Evolutionary conservation across 2,329 filamentous ascomycete genomes (phyloP), one percentile per base, ranked within the genome.

Genomic region (Penicillium nordicum): DNA sequence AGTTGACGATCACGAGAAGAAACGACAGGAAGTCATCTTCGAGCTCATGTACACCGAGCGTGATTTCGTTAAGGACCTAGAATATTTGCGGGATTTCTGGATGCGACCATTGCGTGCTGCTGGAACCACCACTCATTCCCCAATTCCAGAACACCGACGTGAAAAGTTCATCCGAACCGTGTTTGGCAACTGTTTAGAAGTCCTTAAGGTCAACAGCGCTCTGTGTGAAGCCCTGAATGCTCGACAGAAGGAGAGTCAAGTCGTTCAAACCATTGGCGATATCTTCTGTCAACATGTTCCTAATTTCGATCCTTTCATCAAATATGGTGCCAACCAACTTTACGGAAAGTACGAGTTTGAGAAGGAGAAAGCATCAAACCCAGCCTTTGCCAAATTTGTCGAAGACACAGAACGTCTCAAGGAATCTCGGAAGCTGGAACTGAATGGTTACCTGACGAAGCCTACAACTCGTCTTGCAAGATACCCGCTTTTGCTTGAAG

Each of bases 261-360:
- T 99, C 16, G 94, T 99, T 6, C 81, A 87, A 63, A 92, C 90
- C 60, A 84, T 99, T 58, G 94, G 93, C 60, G 94, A 99, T 72
- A 91, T 99, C 57, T 97, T 99, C 76, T 75, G 96, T 50, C 89
- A 96, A 71, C 96, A 87, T 69, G 92, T 93, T 12, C 92, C 92
- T 10, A 88, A 90, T 63, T 99, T 99, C 69, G 89, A 92, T 65
- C 94, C 94, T 0, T 99, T 99, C 71, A 97, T 99, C 70, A 86
- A 89, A 69, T 99, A 99, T 69, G 94, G 94, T 69, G 90, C 93
- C 40, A 96, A 92, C 71, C 94, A 99, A 74, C 80, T 99, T 45
- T 95, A 96, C 72, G 94, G 90, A 65, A 97, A 99, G 74, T 97
- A 93, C 69, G 94, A 97, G 71, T 99, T 97, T 71, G 94, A 99